Base-by-base conservation (phyloP, 2,329 filamentous ascomycete species). In the Cryphonectria radicalis region DNA sequence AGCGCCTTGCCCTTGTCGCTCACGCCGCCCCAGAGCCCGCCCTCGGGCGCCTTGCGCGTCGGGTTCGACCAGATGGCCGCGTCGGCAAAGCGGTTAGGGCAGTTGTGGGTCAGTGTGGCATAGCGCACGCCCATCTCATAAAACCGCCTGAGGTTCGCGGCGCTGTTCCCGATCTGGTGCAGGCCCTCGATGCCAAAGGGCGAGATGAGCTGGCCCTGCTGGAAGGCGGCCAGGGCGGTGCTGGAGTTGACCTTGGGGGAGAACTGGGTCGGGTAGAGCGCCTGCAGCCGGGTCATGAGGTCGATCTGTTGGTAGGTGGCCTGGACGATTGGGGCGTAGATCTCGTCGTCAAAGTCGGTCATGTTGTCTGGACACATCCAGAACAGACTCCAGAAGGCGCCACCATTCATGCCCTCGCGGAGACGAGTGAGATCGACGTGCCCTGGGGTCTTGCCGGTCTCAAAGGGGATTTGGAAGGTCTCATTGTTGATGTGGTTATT, bases 311-410 rank as follows among this genome's bases (percentile, higher is more conserved):
- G 87, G 59, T 93, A 82, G 0, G 93, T 95, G 72, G 86, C 87
- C 72, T 88, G 84, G 32, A 94, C 90, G 73, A 86, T 68, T 8
- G 66, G 66, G 25, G 68, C 68, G 10, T 74, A 73, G 6, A 68
- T 66, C 37, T 73, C 63, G 37, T 69, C 68, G 0, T 91, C 92
- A 77, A 93, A 94, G 80, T 97, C 90, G 5, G 87, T 87, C 63
- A 89, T 89, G 76, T 95, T 89, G 14, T 81, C 80, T 0, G 95
- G 94, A 77, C 95, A 98, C 0, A 89, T 88, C 57, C 92, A 89
- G 77, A 87, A 98, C 13, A 96, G 93, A 78, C 92, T 95, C 95
- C 95, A 98, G 79, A 98, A 98, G n/a, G 93, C 91, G 69, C 94
- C 95, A 55, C 94, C 94, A 73, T 91, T 89, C 75, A 87, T 85